Conservation (phyloP, 2,329 filamentous ascomycete genomes). For the Colletotrichum sp. region DNA sequence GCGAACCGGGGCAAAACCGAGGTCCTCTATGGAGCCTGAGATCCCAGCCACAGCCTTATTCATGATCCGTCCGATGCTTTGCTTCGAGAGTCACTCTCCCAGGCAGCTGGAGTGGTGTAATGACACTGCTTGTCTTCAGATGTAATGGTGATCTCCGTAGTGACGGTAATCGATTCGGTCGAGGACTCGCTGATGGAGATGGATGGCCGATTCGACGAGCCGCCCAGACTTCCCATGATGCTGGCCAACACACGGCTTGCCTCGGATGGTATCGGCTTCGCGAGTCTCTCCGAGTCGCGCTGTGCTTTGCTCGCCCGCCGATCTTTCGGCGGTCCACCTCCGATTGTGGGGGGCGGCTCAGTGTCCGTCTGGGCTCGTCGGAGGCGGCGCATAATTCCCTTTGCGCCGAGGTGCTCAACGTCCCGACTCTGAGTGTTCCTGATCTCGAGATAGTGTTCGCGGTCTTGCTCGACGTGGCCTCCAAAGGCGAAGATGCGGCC, state of each 20-base stretch:
- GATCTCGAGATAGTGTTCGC: background rate
- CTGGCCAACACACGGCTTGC: constrained; percentile 1
- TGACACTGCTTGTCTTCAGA: background rate
- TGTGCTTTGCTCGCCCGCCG: background rate
- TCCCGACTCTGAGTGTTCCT: background rate
- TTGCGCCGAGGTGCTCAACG: background rate
- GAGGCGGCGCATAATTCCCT: background rate
- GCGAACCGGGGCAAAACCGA: background rate
- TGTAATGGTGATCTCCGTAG: background rate
- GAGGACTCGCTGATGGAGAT: background rate
- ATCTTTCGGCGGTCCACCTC: background rate
- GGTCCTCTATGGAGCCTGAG: background rate
- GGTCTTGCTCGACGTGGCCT: constrained; percentile 1
- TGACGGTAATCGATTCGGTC: background rate
- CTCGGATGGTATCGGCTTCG: background rate
- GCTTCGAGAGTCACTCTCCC: background rate
- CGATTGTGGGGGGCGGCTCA: background rate
- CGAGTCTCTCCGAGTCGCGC: background rate
- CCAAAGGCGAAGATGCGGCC: background rate
- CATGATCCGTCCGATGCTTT: background rate
- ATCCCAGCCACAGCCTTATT: background rate
- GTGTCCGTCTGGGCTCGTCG: background rate
- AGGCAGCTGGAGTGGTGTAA: background rate
- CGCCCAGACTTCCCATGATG: background rate
- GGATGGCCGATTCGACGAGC: background rate